These are phyloP conservation scores for Phytophthora ramorum DNA, from an alignment of 352 stramenopile species.

Conservation along the genomic window DNA sequence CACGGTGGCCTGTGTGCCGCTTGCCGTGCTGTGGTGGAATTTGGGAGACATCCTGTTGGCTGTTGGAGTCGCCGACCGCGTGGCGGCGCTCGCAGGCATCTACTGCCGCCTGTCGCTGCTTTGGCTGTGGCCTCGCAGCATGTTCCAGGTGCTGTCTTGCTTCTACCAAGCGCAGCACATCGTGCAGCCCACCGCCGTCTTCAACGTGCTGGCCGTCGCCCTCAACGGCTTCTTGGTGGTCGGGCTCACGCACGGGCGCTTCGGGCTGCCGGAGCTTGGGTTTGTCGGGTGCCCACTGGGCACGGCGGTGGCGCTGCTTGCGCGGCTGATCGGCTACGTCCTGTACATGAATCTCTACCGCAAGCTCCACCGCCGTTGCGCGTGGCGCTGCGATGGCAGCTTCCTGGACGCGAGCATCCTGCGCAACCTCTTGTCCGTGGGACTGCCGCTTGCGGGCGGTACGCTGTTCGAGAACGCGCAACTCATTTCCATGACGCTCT, in stretches of 20 bases:
- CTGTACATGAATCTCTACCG: conserved; percentile 77
- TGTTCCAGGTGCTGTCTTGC: conserved; percentile 77
- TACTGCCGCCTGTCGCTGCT: conserved; percentile 79
- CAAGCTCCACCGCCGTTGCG: conserved; percentile 56
- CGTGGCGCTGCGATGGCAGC: conserved; percentile 60
- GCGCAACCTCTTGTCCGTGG: conserved; percentile 54
- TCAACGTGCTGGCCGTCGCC: conserved; percentile 66
- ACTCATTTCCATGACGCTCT: conserved; percentile 80
- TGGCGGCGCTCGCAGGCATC: conserved; percentile 53
- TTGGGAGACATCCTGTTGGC: conserved; percentile 59
- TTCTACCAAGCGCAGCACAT: conserved; percentile 89
- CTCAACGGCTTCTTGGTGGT: conserved; percentile 71
- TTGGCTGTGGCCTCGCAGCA: conserved; percentile 79
- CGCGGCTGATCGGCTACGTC: conserved; percentile 61
- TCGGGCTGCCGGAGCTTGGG: conserved; percentile 62
- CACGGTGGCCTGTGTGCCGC: conserved; percentile 67
- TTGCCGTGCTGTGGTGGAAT: conserved; percentile 82
- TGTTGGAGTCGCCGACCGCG: conserved; percentile 46
- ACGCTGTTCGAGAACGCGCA: conserved; percentile 86
- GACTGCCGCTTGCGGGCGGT: conserved; percentile 59
- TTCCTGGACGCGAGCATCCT: conserved; percentile 56
- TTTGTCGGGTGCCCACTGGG: conserved; percentile 85
- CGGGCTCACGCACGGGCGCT: conserved; percentile 69
- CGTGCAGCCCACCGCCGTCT: conserved; percentile 67
- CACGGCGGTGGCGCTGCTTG: conserved; percentile 58